phyloP scores from a whole-genome alignment of 148 eudicot genomes.

The Heliosperma pusillum region DNA sequence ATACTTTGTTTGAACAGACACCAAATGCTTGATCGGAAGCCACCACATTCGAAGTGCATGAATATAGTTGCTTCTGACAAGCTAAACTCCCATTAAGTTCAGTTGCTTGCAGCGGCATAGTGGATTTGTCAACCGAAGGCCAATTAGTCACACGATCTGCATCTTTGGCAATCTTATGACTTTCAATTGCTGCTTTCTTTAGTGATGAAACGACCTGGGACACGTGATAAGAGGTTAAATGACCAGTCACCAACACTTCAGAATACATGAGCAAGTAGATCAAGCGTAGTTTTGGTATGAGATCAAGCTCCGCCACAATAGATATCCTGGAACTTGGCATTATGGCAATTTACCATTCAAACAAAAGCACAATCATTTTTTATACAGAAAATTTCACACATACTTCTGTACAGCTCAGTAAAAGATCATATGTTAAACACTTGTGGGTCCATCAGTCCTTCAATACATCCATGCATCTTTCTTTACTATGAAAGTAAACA shows the following conservation, averaged over 20 bases:
- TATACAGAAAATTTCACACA: too few relatives aligned
- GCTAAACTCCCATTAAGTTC: slow-evolving; percentile 30
- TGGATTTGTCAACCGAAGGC: slow-evolving; percentile 53
- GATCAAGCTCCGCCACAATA: neutral
- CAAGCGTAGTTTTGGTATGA: slow-evolving; percentile 4
- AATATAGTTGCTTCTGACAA: slow-evolving; percentile 30
- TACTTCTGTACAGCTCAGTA: too few relatives aligned
- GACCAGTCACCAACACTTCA: neutral
- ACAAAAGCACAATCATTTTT: too few relatives aligned
- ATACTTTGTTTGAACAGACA: slow-evolving; percentile 37
- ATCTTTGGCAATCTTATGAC: slow-evolving; percentile 61
- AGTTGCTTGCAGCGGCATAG: slow-evolving; percentile 27
- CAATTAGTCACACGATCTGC: slow-evolving; percentile 56
- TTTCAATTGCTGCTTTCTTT: slow-evolving; percentile 36
- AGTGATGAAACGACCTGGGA: slow-evolving; percentile 65
- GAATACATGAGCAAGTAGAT: neutral
- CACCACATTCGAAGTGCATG: slow-evolving; percentile 25
- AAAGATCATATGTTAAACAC: too few relatives aligned
- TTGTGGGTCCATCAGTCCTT: too few relatives aligned
- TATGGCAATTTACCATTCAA: too few relatives aligned
- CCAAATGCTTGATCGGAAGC: slow-evolving; percentile 36
- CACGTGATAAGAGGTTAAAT: slow-evolving; percentile 15
- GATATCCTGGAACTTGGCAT: neutral
- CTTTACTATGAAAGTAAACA: too few relatives aligned
- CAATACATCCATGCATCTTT: too few relatives aligned